Evolutionary conservation across 768 basidiomycete genomes (phyloP).

Genomic region (Exsudoporus frostii): DNA sequence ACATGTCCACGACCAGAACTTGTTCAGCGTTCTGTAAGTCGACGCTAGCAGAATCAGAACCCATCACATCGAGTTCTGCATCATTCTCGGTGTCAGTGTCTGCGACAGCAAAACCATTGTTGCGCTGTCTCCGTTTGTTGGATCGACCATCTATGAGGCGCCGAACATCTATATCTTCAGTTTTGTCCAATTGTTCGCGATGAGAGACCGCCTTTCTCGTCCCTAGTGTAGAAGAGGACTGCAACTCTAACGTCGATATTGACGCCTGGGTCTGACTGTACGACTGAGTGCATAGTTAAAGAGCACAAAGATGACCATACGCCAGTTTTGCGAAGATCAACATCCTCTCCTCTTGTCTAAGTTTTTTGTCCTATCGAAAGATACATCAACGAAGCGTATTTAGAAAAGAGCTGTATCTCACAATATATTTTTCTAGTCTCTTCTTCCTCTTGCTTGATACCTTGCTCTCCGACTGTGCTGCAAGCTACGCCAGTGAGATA

Average conservation of each 20-base stretch:
- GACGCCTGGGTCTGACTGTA: constrained; percentile 75
- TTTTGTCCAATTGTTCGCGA: constrained; percentile 53
- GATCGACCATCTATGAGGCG: constrained; percentile 47
- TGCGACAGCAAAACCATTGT: constrained; percentile 22
- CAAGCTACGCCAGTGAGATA: constrained; percentile 20
- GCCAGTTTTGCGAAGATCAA: constrained; percentile 76
- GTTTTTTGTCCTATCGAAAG: constrained; percentile 72
- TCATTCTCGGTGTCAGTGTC: constrained; percentile 30
- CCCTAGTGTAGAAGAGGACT: constrained; percentile 82
- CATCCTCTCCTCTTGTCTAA: constrained; percentile 84
- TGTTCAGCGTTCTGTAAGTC: constrained; percentile 5
- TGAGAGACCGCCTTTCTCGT: constrained; percentile 64
- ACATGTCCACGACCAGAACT: constrained; percentile 17
- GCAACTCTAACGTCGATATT: constrained; percentile 56
- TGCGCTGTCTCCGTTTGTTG: constrained; percentile 48
- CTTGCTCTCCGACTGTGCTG: constrained; percentile 58
- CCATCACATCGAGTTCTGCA: constrained; percentile 32
- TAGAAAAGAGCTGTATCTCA: constrained; percentile 35
- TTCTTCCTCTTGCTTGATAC: constrained; percentile 86
- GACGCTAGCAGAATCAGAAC: constrained; percentile 15
- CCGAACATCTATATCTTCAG: constrained; percentile 58
- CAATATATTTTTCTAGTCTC: constrained; percentile 89
- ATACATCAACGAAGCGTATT: not conserved
- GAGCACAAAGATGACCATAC: constrained; percentile 41
- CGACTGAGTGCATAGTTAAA: constrained; percentile 11